Base-by-base conservation (phyloP, 345 rosid species). In the Aquilaria sinensis region DNA sequence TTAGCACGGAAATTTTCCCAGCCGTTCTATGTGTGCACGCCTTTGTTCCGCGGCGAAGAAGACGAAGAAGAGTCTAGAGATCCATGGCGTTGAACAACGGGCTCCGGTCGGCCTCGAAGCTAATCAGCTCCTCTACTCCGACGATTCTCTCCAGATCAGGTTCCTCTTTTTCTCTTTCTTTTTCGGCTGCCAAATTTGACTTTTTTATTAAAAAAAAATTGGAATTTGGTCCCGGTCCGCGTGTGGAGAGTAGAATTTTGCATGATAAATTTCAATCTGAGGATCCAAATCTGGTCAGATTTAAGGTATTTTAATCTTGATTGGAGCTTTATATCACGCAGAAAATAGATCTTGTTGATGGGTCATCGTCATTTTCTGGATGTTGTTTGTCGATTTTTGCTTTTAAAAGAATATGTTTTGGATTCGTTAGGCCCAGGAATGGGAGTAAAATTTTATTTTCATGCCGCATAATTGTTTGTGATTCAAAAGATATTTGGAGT, bases 61-160 rank as follows among this genome's bases (percentile, higher is more conserved):
- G 15, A 29, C 34, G 49, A 33, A 41, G 14, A 45, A 63, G 2
- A 52, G 12, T 15, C 50, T 8, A 37, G 4, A 16, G 1, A 59
- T 64, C 57, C 48, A 85, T 85, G 92, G 89, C 93, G 80, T 65
- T 84, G 80, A 84, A 73, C 80, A 81, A 71, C 31, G 85, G 87
- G 0, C 53, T 92, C 59, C 78, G 94, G 85, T 86, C 94, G 49
- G 78, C 83, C 41, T 75, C 98, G 7, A 86, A 61, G 87, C 76
- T 92, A n/a, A 46, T 92, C 0, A 62, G 77, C 13, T 79, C 81
- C 31, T 81, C 87, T 9, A 75, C 96, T 31, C 79, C 77, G 58
- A 71, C 90, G 47, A 56, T 83, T 51, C 30, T 82, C 45, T 75
- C 83, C 59, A 83, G 74, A 56, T 79, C 95, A 67, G 96, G 98